A percentile compares a stretch with the other conserved stretches of the same genome.
Conservation (phyloP, 306 rosid genomes). For the Herpetospermum pedunculosum region DNA sequence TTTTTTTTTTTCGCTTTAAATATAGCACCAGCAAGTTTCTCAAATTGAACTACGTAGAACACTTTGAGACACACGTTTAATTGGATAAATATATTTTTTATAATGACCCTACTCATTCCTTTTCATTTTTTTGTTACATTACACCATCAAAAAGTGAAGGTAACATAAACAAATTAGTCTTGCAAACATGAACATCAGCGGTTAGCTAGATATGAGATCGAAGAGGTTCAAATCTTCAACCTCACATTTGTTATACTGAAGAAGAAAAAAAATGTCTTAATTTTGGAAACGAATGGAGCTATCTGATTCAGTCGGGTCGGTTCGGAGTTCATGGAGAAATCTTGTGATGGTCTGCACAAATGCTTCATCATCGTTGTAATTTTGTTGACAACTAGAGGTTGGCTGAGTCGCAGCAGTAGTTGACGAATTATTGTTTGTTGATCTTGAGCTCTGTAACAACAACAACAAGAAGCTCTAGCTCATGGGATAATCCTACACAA, state of each 20-base stretch:
- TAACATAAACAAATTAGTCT: no score
- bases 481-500: background rate
- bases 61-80: no score
- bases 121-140: no score
- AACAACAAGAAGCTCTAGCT: background rate
- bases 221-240: no score
- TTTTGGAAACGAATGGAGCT: background rate
- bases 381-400: constrained; percentile 8
- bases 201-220: no score
- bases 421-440: constrained; percentile 7
- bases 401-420: background rate
- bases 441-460: constrained; percentile 11
- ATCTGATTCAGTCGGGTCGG: constrained; percentile 8
- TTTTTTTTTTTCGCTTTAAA: no score
- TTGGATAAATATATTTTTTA: no score
- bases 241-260: background rate
- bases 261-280: background rate
- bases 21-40: no score
- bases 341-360: constrained; percentile 27
- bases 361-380: constrained; percentile 14
- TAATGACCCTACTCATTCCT: no score
- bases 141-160: no score
- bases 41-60: no score
- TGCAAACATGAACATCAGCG: no score
- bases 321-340: constrained; percentile 24